Base-by-base conservation (phyloP, 202 grass and related monocot genomes). In the Miscanthus sacchariflorus region DNA sequence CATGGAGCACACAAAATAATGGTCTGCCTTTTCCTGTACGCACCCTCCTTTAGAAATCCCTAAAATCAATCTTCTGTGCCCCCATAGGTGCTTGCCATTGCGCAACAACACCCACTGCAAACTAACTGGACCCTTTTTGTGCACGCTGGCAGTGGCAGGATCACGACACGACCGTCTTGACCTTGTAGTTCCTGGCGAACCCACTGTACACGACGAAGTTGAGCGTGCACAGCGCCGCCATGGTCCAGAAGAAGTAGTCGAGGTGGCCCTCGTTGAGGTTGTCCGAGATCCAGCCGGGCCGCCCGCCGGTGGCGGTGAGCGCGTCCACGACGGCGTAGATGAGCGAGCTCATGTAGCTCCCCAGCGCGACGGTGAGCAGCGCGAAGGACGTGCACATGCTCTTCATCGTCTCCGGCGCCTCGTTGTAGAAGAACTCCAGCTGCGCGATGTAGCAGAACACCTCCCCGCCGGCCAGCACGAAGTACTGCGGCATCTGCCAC, bases 231-330 rank as follows among this genome's bases (percentile, higher is more conserved):
- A 98, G 77, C 19, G 77, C 89, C 10, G 88, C 81, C 78, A 92
- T 77, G 75, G 48, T 13, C 95, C 93, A 93, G 79, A 98, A 98
- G 78, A 91, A 98, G 88, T 98, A 95, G 79, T 98, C 95, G 5
- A 98, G 91, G 80, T 95, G 93, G 0, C 95, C 95, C 21, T 95
- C 35, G 76, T 95, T 42, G 61, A 95, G 81, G 90, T 98, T 61
- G 88, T 93, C 89, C 0, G 95, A 59, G 42, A 98, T 94, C 95
- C 95, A 95, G 0, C 93, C 91, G 0, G 89, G 59, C 33, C 65
- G 80, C 0, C 83, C 89, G n/a, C 35, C 68, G 2, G 74, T 74
- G 0, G 85, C 87, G 27, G 88, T 95, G 21, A 93, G 63, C 67
- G 81, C 40, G 48, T 90, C 44, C n/a, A 97, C 84, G n/a, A 90